Conservation (phyloP, 2,329 filamentous ascomycete genomes). For the Phaeosphaeriaceae sp. region DNA sequence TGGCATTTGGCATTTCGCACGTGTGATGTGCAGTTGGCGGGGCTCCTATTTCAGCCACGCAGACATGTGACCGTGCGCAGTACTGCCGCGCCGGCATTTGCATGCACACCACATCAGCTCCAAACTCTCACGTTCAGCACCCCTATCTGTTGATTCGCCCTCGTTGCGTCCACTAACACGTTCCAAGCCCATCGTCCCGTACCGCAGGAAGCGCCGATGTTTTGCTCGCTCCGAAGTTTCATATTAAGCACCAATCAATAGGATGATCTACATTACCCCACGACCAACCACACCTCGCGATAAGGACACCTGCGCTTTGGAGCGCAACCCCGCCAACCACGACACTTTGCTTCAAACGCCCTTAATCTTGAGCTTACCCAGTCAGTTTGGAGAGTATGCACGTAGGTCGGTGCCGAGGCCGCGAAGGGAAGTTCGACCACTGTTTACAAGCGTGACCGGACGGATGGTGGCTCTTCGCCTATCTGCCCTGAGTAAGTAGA, state of each 20-base stretch:
- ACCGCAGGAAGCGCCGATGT: slow-evolving; percentile 25
- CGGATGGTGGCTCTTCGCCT: slow-evolving; percentile 30
- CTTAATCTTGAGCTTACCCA: slow-evolving; percentile 27
- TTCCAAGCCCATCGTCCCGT: slow-evolving; percentile 21
- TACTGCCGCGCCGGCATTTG: background rate
- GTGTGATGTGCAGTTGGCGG: slow-evolving; percentile 12
- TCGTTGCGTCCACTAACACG: slow-evolving; percentile 12
- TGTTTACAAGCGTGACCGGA: slow-evolving; percentile 14
- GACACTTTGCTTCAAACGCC: slow-evolving; percentile 19
- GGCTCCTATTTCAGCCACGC: slow-evolving; percentile 3
- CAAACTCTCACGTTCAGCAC: slow-evolving; percentile 27
- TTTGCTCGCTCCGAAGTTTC: slow-evolving; percentile 15
- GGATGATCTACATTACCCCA: slow-evolving; percentile 22
- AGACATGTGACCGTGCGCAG: background rate
- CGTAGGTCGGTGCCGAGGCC: slow-evolving; percentile 37
- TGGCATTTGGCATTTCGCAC: slow-evolving; percentile 16
- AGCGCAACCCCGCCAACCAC: slow-evolving; percentile 10
- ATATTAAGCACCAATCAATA: slow-evolving; percentile 34
- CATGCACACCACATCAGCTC: background rate
- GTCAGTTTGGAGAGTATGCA: slow-evolving; percentile 22
- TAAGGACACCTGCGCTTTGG: slow-evolving; percentile 36
- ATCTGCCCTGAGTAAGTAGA: slow-evolving; percentile 15
- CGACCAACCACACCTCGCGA: slow-evolving; percentile 36
- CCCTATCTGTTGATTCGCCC: slow-evolving; percentile 29
- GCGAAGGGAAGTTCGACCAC: slow-evolving; percentile 35